Percentiles rank a stretch among this genome's conserved stretches.
Conservation (phyloP, 2,329 filamentous ascomycete genomes). For the Apiospora aurea region DNA sequence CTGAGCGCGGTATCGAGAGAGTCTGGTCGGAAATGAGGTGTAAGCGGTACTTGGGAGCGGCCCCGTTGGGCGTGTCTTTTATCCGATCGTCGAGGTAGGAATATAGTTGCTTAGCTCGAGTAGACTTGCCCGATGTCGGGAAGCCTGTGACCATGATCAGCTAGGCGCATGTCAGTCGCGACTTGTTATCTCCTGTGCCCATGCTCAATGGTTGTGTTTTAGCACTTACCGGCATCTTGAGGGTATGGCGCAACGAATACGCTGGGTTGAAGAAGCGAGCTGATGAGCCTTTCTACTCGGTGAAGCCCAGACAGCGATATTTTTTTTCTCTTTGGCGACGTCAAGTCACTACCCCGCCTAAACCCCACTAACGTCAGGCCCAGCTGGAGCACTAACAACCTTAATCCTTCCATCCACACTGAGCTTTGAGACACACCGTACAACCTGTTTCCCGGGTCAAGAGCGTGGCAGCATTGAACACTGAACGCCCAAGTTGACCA, state of each 20-base stretch:
- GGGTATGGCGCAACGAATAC: not conserved
- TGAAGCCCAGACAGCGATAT: not conserved
- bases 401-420: not conserved
- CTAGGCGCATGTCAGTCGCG: conserved; percentile 45
- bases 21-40: conserved; percentile 78
- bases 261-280: not conserved
- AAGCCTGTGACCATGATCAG: conserved; percentile 72
- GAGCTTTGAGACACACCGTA: not conserved
- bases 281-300: not conserved
- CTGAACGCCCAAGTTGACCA: too few relatives aligned
- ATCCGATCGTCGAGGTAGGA: conserved; percentile 68
- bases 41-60: conserved; percentile 62
- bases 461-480: too few relatives aligned
- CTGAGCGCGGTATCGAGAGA: conserved; percentile 71
- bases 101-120: conserved; percentile 70
- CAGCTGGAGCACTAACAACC: conserved; percentile 9
- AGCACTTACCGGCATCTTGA: not conserved
- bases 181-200: not conserved
- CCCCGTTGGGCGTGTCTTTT: conserved; percentile 41
- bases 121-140: conserved; percentile 73
- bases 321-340: not conserved
- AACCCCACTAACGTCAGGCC: conserved; percentile 1
- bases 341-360: conserved; percentile 14
- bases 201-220: not conserved
- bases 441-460: not conserved